A percentile compares a stretch with the other conserved stretches of the same genome.
These are phyloP conservation scores for Epichloe coenophiala DNA, from an alignment of 2,329 filamentous ascomycete genomes.

Conservation along the genomic window DNA sequence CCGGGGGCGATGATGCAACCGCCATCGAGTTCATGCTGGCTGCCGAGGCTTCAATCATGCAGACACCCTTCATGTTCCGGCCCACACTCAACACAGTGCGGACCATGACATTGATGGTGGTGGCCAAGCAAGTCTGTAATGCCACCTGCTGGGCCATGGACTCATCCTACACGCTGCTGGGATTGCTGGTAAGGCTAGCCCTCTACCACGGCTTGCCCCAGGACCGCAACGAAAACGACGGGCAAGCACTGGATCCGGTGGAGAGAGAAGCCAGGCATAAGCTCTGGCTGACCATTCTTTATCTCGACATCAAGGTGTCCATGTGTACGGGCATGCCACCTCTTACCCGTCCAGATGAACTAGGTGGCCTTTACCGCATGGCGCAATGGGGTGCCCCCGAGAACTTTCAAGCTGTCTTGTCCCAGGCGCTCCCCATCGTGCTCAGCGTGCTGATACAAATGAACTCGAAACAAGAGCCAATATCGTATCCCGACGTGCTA, in stretches of 20 bases:
- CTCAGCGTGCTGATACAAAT: slow-evolving; percentile 18
- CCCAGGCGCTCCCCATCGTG: slow-evolving; percentile 18
- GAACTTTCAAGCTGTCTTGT: slow-evolving; percentile 19
- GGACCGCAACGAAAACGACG: slow-evolving; percentile 13
- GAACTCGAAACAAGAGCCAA: slow-evolving; percentile 18
- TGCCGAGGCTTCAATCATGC: slow-evolving; percentile 23
- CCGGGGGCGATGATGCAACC: slow-evolving; percentile 17
- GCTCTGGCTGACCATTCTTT: slow-evolving; percentile 23
- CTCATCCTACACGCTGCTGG: slow-evolving; percentile 22
- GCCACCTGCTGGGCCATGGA: slow-evolving; percentile 24
- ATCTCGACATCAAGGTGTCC: slow-evolving; percentile 22
- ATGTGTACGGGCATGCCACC: slow-evolving; percentile 23
- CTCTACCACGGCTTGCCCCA: slow-evolving; percentile 23
- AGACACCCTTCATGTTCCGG: slow-evolving; percentile 25
- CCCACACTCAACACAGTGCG: slow-evolving; percentile 20
- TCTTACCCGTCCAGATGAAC: slow-evolving; percentile 18
- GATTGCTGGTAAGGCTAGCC: slow-evolving; percentile 19
- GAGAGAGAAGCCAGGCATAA: slow-evolving; percentile 17
- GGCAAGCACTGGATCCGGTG: slow-evolving; percentile 11
- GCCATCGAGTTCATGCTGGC: slow-evolving; percentile 24
- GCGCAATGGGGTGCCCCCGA: slow-evolving; percentile 15
- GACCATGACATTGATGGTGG: slow-evolving; percentile 19
- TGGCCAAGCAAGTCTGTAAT: slow-evolving; percentile 24
- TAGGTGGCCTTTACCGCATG: slow-evolving; percentile 13
- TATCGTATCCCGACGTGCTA: slow-evolving; percentile 20